Conservation (phyloP, 495 filamentous ascomycete genomes). For the Cercophora sp. region DNA sequence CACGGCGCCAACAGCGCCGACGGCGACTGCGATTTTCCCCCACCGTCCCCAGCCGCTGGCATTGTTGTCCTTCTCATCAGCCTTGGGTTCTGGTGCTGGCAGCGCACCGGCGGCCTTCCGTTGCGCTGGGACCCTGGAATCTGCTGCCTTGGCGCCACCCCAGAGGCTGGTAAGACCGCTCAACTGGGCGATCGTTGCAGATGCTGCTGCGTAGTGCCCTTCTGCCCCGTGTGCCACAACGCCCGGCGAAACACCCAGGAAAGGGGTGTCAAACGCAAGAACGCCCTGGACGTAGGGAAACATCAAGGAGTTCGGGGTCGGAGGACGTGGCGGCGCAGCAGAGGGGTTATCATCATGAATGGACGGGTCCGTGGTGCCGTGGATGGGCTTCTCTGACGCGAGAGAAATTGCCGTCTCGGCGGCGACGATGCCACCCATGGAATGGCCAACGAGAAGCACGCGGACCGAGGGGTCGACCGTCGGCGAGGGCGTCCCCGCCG, state of each 20-base stretch:
- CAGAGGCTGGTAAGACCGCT: slow-evolving; percentile 58
- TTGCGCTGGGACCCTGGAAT: slow-evolving; percentile 13
- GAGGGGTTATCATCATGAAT: slow-evolving; percentile 27
- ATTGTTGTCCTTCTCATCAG: slow-evolving; percentile 25
- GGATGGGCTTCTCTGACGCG: slow-evolving; percentile 63
- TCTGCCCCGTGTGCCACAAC: slow-evolving; percentile 89
- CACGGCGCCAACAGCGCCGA: slow-evolving; percentile 73
- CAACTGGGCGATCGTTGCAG: slow-evolving; percentile 64
- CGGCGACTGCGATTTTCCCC: slow-evolving; percentile 80
- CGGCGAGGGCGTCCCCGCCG: slow-evolving; percentile 73
- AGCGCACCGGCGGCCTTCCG: slow-evolving; percentile 26
- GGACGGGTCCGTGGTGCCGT: slow-evolving; percentile 21
- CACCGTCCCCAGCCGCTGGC: slow-evolving; percentile 56
- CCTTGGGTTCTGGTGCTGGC: slow-evolving; percentile 24
- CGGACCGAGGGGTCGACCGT: slow-evolving; percentile 86
- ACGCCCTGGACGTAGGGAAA: slow-evolving; percentile 77
- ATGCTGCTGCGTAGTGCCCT: slow-evolving; percentile 71
- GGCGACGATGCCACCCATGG: slow-evolving; percentile 96
- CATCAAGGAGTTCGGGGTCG: slow-evolving; percentile 46
- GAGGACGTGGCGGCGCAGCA: slow-evolving; percentile 24
- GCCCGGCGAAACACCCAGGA: slow-evolving; percentile 80
- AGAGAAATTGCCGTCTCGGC: slow-evolving; percentile 77
- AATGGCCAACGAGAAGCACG: slow-evolving; percentile 82
- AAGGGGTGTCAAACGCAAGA: slow-evolving; percentile 94
- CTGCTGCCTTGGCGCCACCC: slow-evolving; percentile 40